These are phyloP conservation scores for Cenococcum geophilum DNA, from an alignment of 495 filamentous ascomycete genomes.

Conservation along the genomic window DNA sequence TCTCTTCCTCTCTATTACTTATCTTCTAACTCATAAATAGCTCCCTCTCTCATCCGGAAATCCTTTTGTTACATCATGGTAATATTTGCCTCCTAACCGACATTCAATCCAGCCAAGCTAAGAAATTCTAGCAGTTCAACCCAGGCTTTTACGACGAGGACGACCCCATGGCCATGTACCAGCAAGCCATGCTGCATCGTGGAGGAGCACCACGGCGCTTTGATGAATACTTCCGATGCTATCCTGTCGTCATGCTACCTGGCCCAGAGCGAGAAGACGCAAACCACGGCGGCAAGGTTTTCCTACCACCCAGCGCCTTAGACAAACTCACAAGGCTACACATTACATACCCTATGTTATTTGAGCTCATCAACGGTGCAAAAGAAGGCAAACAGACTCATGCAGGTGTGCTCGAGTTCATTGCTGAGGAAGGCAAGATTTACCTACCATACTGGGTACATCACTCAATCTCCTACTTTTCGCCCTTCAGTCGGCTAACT, in stretches of 20 bases:
- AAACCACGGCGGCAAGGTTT: constrained; percentile 95
- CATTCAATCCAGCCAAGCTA: not conserved
- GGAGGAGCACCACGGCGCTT: constrained; percentile 59
- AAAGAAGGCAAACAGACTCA: constrained; percentile 68
- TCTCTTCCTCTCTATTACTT: not conserved
- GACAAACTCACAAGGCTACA: constrained; percentile 95
- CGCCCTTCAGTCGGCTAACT: constrained; percentile 13
- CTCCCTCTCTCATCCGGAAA: not conserved
- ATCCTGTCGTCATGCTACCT: constrained; percentile 90
- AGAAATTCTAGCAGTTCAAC: constrained; percentile 41
- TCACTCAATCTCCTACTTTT: not conserved
- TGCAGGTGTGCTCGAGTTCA: constrained; percentile 93
- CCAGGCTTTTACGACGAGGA: constrained; percentile 40
- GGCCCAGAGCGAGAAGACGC: constrained; percentile 82
- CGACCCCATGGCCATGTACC: constrained; percentile 41
- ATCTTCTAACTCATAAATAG: not conserved
- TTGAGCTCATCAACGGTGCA: constrained; percentile 85
- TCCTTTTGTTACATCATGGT: not conserved
- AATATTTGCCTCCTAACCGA: not conserved
- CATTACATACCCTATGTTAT: constrained; percentile 95
- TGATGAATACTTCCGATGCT: constrained; percentile 96
- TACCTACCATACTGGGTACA: constrained; percentile 93
- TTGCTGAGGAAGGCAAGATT: constrained; percentile 92
- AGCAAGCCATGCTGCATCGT: constrained; percentile 35
- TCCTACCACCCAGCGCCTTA: constrained; percentile 88